Evolutionary conservation across 1,139 yeast genomes (phyloP).

Genomic region (Lodderomyces parapsilosis): DNA sequence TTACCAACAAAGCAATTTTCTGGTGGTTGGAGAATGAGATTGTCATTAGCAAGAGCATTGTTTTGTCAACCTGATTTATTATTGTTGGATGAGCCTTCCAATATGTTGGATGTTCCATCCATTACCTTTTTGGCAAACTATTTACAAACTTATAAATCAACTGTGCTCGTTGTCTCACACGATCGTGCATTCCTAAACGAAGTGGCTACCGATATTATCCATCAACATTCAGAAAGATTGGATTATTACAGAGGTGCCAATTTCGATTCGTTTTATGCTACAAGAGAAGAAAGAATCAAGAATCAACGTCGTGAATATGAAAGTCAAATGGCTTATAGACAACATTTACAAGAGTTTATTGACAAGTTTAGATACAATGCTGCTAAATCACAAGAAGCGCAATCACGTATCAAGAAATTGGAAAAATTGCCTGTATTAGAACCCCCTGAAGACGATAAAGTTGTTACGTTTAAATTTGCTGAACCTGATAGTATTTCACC

Average conservation of each 20-base stretch:
- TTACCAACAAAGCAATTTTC: conserved; percentile 87
- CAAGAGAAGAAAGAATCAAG: conserved; percentile 93
- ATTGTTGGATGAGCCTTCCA: conserved; percentile 95
- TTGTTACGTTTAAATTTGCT: conserved; percentile 85
- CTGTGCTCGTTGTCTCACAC: conserved; percentile 94
- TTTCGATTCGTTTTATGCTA: conserved; percentile 88
- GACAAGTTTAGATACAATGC: conserved; percentile 97
- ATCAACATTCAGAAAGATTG: conserved; percentile 94
- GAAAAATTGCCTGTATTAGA: conserved; percentile 91
- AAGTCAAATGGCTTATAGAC: conserved; percentile 92
- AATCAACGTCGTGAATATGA: conserved; percentile 94
- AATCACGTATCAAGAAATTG: conserved; percentile 92
- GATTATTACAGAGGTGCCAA: conserved; percentile 95
- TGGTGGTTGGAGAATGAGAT: conserved; percentile 99
- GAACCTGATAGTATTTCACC: conserved; percentile 93
- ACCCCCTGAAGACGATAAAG: conserved; percentile 91
- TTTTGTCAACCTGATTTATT: conserved; percentile 95
- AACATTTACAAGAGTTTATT: conserved; percentile 89
- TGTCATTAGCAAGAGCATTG: conserved; percentile 95
- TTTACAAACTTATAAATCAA: conserved; percentile 84
- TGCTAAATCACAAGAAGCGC: conserved; percentile 96
- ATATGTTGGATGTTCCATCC: conserved; percentile 99
- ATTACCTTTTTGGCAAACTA: conserved; percentile 90
- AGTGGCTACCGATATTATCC: conserved; percentile 96
- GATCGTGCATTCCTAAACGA: conserved; percentile 96